phyloP scores from a whole-genome alignment of 495 filamentous ascomycete genomes.

The Talaromyces trachyspermus region DNA sequence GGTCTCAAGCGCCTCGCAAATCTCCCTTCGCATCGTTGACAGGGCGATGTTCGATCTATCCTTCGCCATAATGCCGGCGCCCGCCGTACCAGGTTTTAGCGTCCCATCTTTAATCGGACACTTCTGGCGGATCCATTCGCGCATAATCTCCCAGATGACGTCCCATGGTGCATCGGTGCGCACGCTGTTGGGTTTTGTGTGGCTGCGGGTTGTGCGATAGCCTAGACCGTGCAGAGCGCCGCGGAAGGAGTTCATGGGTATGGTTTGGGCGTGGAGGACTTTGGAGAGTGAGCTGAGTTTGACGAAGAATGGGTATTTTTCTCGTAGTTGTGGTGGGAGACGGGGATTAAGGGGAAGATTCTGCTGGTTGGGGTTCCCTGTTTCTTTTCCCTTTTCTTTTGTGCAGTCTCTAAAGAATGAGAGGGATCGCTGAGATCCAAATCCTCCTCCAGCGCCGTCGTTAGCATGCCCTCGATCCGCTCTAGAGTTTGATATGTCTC shows the following conservation, averaged over 20 bases:
- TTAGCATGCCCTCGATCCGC: slow-evolving; percentile 86
- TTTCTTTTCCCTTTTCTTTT: not conserved
- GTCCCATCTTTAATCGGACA: slow-evolving; percentile 61
- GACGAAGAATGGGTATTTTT: slow-evolving; percentile 81
- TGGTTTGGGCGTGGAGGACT: slow-evolving; percentile 67
- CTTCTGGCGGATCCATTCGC: slow-evolving; percentile 78
- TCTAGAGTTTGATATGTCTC: slow-evolving; percentile 67
- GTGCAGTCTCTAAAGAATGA: not conserved
- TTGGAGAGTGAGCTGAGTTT: slow-evolving; percentile 63
- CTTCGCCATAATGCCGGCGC: slow-evolving; percentile 56
- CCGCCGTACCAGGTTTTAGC: slow-evolving; percentile 60
- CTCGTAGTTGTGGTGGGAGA: slow-evolving; percentile 47
- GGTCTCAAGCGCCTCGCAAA: slow-evolving; percentile 25
- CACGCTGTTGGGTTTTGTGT: slow-evolving; percentile 80
- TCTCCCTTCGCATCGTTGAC: slow-evolving; percentile 32
- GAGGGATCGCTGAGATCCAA: slow-evolving; percentile 21
- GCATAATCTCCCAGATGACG: slow-evolving; percentile 88
- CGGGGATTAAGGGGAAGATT: slow-evolving; percentile 30
- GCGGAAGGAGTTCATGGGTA: slow-evolving; percentile 61
- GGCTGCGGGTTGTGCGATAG: slow-evolving; percentile 73
- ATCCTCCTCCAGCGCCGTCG: slow-evolving; percentile 74
- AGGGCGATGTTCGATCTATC: slow-evolving; percentile 17
- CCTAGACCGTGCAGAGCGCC: slow-evolving; percentile 76
- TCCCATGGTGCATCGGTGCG: slow-evolving; percentile 87
- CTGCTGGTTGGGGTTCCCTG: slow-evolving; percentile 14